phyloP scores from a whole-genome alignment of 2,329 filamentous ascomycete species.

The Microdochium nivale region DNA sequence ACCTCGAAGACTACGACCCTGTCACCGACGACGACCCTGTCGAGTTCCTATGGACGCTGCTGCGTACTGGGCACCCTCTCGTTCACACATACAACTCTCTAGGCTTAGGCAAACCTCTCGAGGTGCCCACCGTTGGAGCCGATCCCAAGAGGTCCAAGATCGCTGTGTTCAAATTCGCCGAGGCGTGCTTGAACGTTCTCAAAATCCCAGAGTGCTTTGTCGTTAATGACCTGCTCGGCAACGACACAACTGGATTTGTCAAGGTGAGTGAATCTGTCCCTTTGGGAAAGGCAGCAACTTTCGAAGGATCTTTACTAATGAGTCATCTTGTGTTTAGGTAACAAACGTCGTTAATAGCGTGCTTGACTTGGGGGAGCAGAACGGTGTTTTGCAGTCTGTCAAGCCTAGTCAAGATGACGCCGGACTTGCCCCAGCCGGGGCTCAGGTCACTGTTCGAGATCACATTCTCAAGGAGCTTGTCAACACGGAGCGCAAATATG shows the following conservation, averaged over 20 bases:
- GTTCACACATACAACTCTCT: slow-evolving; percentile 84
- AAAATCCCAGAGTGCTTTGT: slow-evolving; percentile 84
- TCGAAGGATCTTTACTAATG: background rate
- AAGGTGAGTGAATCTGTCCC: slow-evolving; percentile 52
- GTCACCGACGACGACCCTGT: slow-evolving; percentile 67
- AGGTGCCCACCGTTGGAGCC: slow-evolving; percentile 52
- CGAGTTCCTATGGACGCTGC: slow-evolving; percentile 80
- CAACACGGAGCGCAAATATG: slow-evolving; percentile 93
- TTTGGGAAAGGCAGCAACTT: no score
- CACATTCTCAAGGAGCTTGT: slow-evolving; percentile 89
- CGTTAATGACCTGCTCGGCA: slow-evolving; percentile 82
- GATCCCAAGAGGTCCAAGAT: slow-evolving; percentile 77
- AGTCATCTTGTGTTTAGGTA: slow-evolving; percentile 41
- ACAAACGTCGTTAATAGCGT: slow-evolving; percentile 89
- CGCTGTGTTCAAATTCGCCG: slow-evolving; percentile 85
- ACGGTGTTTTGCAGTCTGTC: slow-evolving; percentile 60
- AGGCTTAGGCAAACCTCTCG: slow-evolving; percentile 59
- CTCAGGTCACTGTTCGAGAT: slow-evolving; percentile 67
- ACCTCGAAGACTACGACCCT: slow-evolving; percentile 57
- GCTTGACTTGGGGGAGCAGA: slow-evolving; percentile 73
- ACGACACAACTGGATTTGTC: slow-evolving; percentile 94
- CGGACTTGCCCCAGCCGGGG: slow-evolving; percentile 45
- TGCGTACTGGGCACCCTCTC: slow-evolving; percentile 76
- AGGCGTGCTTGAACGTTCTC: slow-evolving; percentile 78
- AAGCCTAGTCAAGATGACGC: slow-evolving; percentile 50